Evolutionary conservation across 208 protist species (phyloP), one percentile per base, ranked within the genome.

Genomic region (Acanthamoeba lenticulata): DNA sequence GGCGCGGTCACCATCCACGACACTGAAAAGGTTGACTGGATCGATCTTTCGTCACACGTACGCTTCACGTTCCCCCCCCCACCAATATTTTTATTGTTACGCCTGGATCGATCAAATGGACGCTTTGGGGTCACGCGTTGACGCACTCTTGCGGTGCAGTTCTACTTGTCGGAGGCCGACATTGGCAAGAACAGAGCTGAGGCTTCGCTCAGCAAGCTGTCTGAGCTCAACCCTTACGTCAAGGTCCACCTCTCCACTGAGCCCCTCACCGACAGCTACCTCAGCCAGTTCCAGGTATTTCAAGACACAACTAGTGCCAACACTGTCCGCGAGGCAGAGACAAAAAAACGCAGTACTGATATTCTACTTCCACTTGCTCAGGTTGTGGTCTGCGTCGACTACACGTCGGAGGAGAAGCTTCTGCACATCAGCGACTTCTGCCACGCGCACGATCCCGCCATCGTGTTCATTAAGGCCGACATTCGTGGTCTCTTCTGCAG

Each of bases 141-240:
- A 60, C 52, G 52, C 52, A 60, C 15, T 90, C 83, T 7, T 60
- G 7, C 13, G 27, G 7, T 88, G 29, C 95, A 99, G 95, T 99
- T 99, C 94, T 99, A 98, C 94, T 95, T 99, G 42, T 95, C 45
- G 13, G 96, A 98, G 85, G 92, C 55, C 19, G 97, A 98, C 86
- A 95, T 99, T 44, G 98, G 98, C 85, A 94, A 98, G 83, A 96
- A 95, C 85, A 55, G 98, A 77, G 97, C 97, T 21, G 67, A 93
- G 7, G 95, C 94, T 24, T 97, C 65, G 34, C 5, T 95, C 1
- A 21, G 79, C 42, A 95, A 97, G 62, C 81, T 99, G 17, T 67
- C 94, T 34, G 98, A 99, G 93, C 97, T 99, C 65, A 99, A 99
- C 95, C 77, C 81, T 13, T 98, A 98, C 85, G 98, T 98, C 29